phyloP scores from a whole-genome alignment of 495 filamentous ascomycete species.

The Cenococcum geophilum region DNA sequence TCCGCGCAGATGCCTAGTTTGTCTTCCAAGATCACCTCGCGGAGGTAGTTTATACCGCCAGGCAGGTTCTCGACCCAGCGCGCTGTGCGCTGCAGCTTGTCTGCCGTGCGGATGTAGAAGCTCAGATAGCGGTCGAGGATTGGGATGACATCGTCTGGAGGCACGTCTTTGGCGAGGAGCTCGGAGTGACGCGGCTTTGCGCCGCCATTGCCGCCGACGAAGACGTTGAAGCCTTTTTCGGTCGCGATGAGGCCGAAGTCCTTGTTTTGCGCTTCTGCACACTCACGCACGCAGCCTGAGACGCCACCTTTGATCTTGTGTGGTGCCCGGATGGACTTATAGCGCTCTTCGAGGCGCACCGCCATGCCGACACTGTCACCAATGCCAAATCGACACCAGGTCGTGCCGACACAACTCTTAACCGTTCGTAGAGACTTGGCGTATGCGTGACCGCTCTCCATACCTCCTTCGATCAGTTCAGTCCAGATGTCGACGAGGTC shows the following conservation, averaged over 20 bases:
- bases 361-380: conserved; percentile 98
- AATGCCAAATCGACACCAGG: conserved; percentile 91
- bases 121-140: conserved; percentile 88
- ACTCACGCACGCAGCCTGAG: conserved; percentile 87
- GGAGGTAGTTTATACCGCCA: conserved; percentile 78
- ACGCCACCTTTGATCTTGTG: conserved; percentile 96
- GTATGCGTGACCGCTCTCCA: conserved; percentile 94
- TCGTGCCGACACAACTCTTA: conserved; percentile 91
- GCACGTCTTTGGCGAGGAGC: conserved; percentile 85
- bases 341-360: conserved; percentile 83
- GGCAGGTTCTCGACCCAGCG: conserved; percentile 87
- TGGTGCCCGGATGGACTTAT: conserved; percentile 84
- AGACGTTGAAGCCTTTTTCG: conserved; percentile 94
- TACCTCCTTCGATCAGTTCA: conserved; percentile 76
- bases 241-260: conserved; percentile 94
- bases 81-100: conserved; percentile 90
- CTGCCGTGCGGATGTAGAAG: conserved; percentile 95
- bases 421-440: conserved; percentile 88
- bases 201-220: conserved; percentile 88
- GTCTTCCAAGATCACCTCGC: conserved; percentile 80
- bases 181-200: conserved; percentile 81
- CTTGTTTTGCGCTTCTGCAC: conserved; percentile 93
- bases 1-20: conserved; percentile 81
- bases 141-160: conserved; percentile 75
- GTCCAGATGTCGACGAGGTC: conserved; percentile 89